phyloP scores from a whole-genome alignment of 257 asterid genomes.

The Linderniella brevidens region DNA sequence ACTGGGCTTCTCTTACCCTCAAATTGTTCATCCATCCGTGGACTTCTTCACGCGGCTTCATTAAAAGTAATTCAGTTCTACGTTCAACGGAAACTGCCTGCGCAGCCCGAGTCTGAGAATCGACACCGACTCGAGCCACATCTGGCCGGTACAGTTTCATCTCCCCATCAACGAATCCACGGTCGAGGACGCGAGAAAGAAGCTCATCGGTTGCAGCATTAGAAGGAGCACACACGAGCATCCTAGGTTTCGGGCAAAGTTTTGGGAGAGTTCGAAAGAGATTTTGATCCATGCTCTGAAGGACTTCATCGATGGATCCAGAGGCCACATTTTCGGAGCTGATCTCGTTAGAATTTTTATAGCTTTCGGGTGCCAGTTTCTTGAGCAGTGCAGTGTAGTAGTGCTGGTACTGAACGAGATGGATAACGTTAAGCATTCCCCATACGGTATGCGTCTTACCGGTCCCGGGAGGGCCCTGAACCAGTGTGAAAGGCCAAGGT shows the following conservation, averaged over 20 bases:
- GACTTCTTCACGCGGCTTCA: constrained; percentile 72
- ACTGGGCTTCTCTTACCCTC: constrained; percentile 56
- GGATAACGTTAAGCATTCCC: constrained; percentile 99
- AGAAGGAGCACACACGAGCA: constrained; percentile 99
- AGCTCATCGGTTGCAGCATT: constrained; percentile 98
- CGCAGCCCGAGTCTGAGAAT: constrained; percentile 95
- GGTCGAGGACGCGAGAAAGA: constrained; percentile 92
- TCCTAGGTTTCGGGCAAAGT: constrained; percentile 96
- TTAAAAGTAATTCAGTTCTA: constrained; percentile 80
- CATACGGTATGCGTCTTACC: constrained; percentile 98
- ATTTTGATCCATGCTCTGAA: constrained; percentile 97
- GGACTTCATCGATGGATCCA: constrained; percentile 96
- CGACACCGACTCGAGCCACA: constrained; percentile 96
- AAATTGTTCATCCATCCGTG: constrained; percentile 82
- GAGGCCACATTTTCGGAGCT: constrained; percentile 42
- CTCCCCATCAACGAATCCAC: constrained; percentile 98
- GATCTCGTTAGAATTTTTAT: constrained; percentile 68
- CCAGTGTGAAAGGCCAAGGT: constrained; percentile 98
- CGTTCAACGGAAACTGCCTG: constrained; percentile 98
- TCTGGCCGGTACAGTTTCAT: constrained; percentile 96
- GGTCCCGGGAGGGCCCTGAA: constrained; percentile 99
- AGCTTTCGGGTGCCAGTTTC: constrained; percentile 98
- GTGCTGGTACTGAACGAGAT: constrained; percentile 99
- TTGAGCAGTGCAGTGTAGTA: constrained; percentile 88
- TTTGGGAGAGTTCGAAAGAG: constrained; percentile 93